Evolutionary conservation across 192 early-diverging fungal species (phyloP).

Genomic region (Coemansia sp.): DNA sequence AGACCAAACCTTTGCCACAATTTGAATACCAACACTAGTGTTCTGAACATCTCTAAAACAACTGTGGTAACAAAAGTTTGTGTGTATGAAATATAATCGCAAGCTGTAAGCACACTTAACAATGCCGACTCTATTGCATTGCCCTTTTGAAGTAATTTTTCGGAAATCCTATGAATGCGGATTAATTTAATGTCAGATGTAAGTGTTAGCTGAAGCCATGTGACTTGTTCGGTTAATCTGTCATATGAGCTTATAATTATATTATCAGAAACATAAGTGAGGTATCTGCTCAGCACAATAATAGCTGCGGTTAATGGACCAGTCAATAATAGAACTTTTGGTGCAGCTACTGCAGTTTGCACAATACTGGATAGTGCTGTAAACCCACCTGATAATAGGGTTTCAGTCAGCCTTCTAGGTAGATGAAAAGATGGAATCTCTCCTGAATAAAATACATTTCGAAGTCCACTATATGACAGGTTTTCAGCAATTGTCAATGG

Average conservation of each 20-base stretch:
- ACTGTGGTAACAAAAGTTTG: background rate
- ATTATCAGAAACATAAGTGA: too few species aligned
- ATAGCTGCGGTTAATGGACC: background rate
- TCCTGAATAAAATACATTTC: background rate
- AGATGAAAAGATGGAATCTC: background rate
- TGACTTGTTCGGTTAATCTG: too few species aligned
- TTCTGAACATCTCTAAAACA: background rate
- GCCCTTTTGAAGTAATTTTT: background rate
- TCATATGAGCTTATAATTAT: too few species aligned
- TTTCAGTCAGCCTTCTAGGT: background rate
- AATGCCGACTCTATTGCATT: background rate
- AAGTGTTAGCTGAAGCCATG: background rate
- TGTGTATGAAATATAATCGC: background rate
- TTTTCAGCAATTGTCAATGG: slow-evolving; percentile 15
- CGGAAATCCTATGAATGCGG: background rate
- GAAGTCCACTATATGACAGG: background rate
- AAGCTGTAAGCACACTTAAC: too few species aligned
- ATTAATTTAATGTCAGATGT: background rate
- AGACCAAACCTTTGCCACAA: slow-evolving; percentile 1
- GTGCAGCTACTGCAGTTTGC: background rate
- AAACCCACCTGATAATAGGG: background rate
- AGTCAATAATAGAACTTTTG: background rate
- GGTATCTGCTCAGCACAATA: background rate
- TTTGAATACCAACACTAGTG: slow-evolving; percentile 3
- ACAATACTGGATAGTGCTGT: background rate